These are phyloP conservation scores for Corynespora cassiicola DNA, from an alignment of 2,329 filamentous ascomycete species.

Conservation along the genomic window DNA sequence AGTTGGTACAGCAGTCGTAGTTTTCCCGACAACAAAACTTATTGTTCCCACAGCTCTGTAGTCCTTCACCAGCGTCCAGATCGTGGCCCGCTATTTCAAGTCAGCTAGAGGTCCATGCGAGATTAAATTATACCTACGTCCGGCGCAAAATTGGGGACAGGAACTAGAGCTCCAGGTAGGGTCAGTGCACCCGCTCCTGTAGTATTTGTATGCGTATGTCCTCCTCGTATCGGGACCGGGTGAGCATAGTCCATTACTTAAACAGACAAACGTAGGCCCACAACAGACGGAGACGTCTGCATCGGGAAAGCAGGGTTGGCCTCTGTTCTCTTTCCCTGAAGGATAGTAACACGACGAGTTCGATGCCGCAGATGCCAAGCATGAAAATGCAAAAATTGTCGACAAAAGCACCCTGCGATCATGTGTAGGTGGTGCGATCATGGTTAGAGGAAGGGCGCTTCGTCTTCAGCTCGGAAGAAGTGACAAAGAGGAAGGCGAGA, in stretches of 20 bases:
- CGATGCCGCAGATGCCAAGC: not conserved
- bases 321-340: conserved; percentile 18
- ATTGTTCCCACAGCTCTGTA: conserved; percentile 21
- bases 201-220: conserved; percentile 22
- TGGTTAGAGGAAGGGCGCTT: too few relatives aligned
- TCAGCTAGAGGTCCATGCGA: not conserved
- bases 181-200: conserved; percentile 29
- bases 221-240: conserved; percentile 18
- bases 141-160: conserved; percentile 24
- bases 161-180: conserved; percentile 22
- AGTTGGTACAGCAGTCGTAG: conserved; percentile 25
- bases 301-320: conserved; percentile 19
- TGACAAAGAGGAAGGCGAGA: too few relatives aligned
- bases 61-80: conserved; percentile 20
- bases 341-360: conserved; percentile 28
- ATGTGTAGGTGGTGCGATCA: too few relatives aligned
- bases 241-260: conserved; percentile 26
- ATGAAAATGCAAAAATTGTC: too few relatives aligned
- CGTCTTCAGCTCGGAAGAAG: too few relatives aligned
- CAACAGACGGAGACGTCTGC: conserved; percentile 26
- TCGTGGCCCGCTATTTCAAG: conserved; percentile 14
- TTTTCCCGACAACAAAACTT: conserved; percentile 23
- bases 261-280: conserved; percentile 27
- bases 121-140: conserved; percentile 18
- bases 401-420: too few relatives aligned